Base-by-base conservation (phyloP, 306 rosid genomes). In the Quillaja saponaria region DNA sequence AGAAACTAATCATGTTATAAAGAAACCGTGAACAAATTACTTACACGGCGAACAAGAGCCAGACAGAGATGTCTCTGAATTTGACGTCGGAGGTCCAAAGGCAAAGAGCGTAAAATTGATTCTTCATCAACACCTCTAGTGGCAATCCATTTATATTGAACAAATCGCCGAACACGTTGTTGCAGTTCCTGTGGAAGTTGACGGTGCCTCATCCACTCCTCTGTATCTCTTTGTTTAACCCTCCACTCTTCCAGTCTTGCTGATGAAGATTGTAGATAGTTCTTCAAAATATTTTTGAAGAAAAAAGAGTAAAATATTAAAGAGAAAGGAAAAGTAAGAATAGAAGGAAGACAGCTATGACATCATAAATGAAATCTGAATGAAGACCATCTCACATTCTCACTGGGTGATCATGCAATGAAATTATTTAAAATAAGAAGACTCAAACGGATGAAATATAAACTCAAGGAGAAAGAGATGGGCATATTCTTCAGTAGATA, bases 201-300 rank as follows among this genome's bases (percentile, higher is more conserved):
- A 11, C 98, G 90, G 34, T 92, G 94, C 75, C 84, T 84, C 98
- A 86, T 92, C 96, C 98, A 92, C 78, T 88, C 95, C 80, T 92
- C 95, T 31, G 95, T 92, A 41, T 92, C 96, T 64, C 86, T 84
- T 52, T 84, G 84, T 66, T 31, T 88, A 7, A 88, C 82, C 64
- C 96, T 80, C 96, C 96, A 92, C 42, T 92, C 85, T 69, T 92
- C 98, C 63, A 92, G 82, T 76, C 95, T 92, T 49, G 86, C 85
- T 17, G 90, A 62, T 18, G 87, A 51, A 61, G 98, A 88, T 88
- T 88, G 98, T 74, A 87, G 72, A 70, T 81, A 92, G 18, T 79
- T 70, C 95, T 92, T 66, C 18, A 67, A 53, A 34, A 51, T 55
- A 53, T 19, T 60, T 44, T 16, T 48, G 49, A 6, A 7, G 20